These are phyloP conservation scores for Lenzites betulinus DNA, from an alignment of 768 basidiomycete genomes.

Conservation along the genomic window DNA sequence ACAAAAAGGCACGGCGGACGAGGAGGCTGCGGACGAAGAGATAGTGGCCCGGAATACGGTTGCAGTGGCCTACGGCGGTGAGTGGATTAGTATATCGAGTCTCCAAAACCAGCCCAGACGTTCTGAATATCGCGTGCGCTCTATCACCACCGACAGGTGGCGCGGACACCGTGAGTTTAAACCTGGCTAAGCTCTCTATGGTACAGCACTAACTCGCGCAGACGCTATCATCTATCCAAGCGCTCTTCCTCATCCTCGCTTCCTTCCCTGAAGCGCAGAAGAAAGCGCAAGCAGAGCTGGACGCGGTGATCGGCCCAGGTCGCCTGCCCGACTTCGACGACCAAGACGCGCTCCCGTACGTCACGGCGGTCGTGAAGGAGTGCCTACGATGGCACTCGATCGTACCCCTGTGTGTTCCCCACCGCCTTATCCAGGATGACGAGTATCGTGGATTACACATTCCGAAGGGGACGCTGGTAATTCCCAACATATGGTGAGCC, in stretches of 20 bases:
- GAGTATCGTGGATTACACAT: constrained; percentile 32
- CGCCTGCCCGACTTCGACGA: constrained; percentile 20
- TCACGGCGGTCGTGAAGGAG: constrained; percentile 28
- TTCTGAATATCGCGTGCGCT: too few relatives aligned
- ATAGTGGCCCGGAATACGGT: background rate
- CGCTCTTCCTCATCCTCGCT: constrained; percentile 30
- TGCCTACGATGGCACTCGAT: constrained; percentile 25
- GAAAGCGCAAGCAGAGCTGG: constrained; percentile 33
- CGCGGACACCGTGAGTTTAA: constrained; percentile 6
- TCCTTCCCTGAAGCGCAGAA: constrained; percentile 29
- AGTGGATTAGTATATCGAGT: background rate
- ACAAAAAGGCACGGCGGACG: background rate
- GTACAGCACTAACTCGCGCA: background rate
- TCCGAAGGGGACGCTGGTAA: constrained; percentile 30
- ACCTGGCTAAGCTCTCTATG: too few relatives aligned
- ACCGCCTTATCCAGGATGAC: constrained; percentile 26
- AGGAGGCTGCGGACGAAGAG: background rate
- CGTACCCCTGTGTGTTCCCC: constrained; percentile 19
- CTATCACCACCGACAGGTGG: constrained; percentile 2
- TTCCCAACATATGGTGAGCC: constrained; percentile 25
- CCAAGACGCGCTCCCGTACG: constrained; percentile 22
- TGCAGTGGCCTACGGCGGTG: constrained; percentile 15
- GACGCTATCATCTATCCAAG: constrained; percentile 25
- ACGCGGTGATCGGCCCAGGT: constrained; percentile 18
- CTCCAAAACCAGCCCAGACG: too few relatives aligned